phyloP scores from a whole-genome alignment of 805 yeast species.

The Candida yuanshanica region DNA sequence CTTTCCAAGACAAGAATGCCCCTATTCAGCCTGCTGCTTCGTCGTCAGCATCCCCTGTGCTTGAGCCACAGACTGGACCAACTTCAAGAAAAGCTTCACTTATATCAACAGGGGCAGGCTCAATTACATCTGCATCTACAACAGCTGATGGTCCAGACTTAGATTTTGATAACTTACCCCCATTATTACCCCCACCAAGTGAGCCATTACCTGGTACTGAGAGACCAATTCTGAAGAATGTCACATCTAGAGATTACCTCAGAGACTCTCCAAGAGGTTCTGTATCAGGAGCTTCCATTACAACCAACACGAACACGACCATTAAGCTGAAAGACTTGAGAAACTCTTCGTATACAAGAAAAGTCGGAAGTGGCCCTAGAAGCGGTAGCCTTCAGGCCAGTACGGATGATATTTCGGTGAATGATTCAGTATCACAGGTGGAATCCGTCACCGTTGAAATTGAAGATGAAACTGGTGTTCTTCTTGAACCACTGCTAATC shows the following conservation, averaged over 20 bases:
- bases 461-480: conserved; percentile 15
- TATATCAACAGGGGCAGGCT: conserved; percentile 27
- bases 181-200: conserved; percentile 49
- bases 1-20: conserved; percentile 49
- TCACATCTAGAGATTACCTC: conserved; percentile 14
- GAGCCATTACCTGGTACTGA: conserved; percentile 39
- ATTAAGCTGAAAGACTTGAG: conserved; percentile 19
- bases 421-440: conserved; percentile 11
- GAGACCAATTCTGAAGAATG: conserved; percentile 7
- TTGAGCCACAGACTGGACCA: conserved; percentile 9
- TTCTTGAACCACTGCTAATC: conserved; percentile 54
- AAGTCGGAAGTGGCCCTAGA: conserved; percentile 9
- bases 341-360: conserved; percentile 15
- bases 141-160: conserved; percentile 24
- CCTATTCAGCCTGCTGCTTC: conserved; percentile 5
- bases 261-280: conserved; percentile 44
- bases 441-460: conserved; percentile 11
- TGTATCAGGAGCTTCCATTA: conserved; percentile 25
- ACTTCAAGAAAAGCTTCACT: conserved; percentile 35
- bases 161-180: conserved; percentile 39
- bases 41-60: conserved; percentile 7
- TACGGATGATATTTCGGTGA: conserved; percentile 14
- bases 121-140: conserved; percentile 23
- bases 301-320: not conserved
- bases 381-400: conserved; percentile 13